Percentiles rank a stretch among this genome's conserved stretches.
These are phyloP conservation scores for Cercospora zeina DNA, from an alignment of 2,329 filamentous ascomycete species.

Conservation along the genomic window DNA sequence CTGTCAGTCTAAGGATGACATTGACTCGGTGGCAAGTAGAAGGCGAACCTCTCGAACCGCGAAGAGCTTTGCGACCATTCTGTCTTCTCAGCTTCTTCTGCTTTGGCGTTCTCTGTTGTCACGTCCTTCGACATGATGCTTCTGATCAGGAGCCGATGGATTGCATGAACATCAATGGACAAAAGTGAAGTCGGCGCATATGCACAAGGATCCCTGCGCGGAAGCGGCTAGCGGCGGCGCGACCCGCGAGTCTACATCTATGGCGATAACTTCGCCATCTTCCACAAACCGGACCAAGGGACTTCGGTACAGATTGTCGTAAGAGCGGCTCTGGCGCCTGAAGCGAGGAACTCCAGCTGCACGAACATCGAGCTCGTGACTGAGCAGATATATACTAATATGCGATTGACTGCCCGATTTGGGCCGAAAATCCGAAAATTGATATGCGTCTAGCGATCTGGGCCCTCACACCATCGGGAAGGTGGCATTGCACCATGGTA, in stretches of 20 bases:
- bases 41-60: constrained; percentile 45
- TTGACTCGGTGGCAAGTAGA: constrained; percentile 1
- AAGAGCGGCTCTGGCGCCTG: background rate
- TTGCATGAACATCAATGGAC: background rate
- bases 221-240: background rate
- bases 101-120: background rate
- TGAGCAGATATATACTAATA: constrained; percentile 4
- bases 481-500: constrained; percentile 1
- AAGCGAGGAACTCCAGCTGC: background rate
- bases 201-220: constrained; percentile 1
- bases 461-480: constrained; percentile 5
- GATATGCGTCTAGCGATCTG: background rate
- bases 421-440: background rate
- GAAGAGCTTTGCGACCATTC: constrained; percentile 42
- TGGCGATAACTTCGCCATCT: background rate
- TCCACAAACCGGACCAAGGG: background rate
- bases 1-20: background rate
- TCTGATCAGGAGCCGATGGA: background rate
- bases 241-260: background rate
- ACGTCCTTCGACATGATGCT: constrained; percentile 4
- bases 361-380: constrained; percentile 5
- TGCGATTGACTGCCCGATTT: constrained; percentile 10
- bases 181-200: constrained; percentile 7
- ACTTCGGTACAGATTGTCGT: background rate
- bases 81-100: constrained; percentile 20